phyloP scores from a whole-genome alignment of 768 basidiomycete genomes.

The Russula foetens region DNA sequence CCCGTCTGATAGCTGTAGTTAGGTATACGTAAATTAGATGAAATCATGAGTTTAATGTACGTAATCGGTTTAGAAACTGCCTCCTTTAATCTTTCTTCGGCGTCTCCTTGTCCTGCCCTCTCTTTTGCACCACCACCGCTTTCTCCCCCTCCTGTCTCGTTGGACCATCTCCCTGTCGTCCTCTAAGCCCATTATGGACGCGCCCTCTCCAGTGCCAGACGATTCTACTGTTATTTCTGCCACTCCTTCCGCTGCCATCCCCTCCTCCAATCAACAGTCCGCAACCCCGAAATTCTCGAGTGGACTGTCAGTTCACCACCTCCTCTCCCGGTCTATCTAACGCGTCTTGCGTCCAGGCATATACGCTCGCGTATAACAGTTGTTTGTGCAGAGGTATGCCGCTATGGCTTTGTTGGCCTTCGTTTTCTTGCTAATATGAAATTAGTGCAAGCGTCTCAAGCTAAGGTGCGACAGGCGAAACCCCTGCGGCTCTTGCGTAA shows the following conservation, averaged over 20 bases:
- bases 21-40: not conserved
- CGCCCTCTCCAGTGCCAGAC: not conserved
- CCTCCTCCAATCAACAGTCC: not conserved
- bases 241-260: not conserved
- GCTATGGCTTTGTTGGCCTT: not conserved
- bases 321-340: slow-evolving; percentile 2
- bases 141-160: not conserved
- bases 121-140: not conserved
- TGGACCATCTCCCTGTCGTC: not conserved
- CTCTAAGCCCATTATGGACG: not conserved
- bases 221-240: not conserved
- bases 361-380: slow-evolving; percentile 73
- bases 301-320: slow-evolving; percentile 24
- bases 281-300: slow-evolving; percentile 25
- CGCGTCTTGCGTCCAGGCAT: slow-evolving; percentile 34
- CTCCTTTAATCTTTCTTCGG: slow-evolving; percentile 1
- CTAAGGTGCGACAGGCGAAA: slow-evolving; percentile 75
- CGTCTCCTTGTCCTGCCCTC: not conserved
- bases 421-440: not conserved
- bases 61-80: not conserved
- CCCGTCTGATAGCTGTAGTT: not conserved
- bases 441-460: slow-evolving; percentile 80
- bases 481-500: slow-evolving; percentile 71
- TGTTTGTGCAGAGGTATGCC: slow-evolving; percentile 68
- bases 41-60: not conserved